Evolutionary conservation across 352 stramenopile genomes (phyloP).

Genomic region (Phytophthora lateralis): DNA sequence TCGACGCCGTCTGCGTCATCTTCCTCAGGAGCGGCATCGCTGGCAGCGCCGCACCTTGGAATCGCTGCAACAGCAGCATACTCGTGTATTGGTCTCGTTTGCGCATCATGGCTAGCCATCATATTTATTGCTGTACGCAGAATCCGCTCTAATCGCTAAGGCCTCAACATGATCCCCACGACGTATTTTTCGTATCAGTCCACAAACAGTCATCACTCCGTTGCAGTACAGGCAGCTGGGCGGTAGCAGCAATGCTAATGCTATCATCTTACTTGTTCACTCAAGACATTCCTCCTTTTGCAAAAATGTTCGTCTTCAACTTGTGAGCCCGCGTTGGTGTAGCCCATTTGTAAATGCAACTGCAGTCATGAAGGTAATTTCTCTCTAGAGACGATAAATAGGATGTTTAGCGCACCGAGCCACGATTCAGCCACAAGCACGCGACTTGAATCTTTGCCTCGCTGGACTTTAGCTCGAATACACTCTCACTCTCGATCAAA

Average conservation of each 20-base stretch:
- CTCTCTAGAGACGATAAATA: conserved; percentile 18
- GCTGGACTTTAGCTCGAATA: not conserved
- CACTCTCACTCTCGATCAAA: conserved; percentile 30
- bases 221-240: not conserved
- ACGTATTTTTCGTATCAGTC: conserved; percentile 20
- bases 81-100: conserved; percentile 59
- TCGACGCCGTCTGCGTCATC: conserved; percentile 17
- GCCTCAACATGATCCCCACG: not conserved
- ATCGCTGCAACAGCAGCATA: conserved; percentile 47
- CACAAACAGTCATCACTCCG: not conserved
- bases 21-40: conserved; percentile 16
- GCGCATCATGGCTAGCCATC: conserved; percentile 50
- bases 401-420: not conserved
- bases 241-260: conserved; percentile 1
- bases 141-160: conserved; percentile 28
- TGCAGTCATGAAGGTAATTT: not conserved
- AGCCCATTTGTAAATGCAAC: not conserved
- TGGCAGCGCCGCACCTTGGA: conserved; percentile 12
- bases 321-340: not conserved
- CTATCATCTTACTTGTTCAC: conserved; percentile 12
- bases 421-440: not conserved
- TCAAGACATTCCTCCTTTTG: not conserved
- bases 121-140: conserved; percentile 55
- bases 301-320: conserved; percentile 7
- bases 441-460: too few relatives aligned